These are phyloP conservation scores for Hyparrhenia diplandra DNA, from an alignment of 176 grass and related monocot genomes.

Conservation along the genomic window DNA sequence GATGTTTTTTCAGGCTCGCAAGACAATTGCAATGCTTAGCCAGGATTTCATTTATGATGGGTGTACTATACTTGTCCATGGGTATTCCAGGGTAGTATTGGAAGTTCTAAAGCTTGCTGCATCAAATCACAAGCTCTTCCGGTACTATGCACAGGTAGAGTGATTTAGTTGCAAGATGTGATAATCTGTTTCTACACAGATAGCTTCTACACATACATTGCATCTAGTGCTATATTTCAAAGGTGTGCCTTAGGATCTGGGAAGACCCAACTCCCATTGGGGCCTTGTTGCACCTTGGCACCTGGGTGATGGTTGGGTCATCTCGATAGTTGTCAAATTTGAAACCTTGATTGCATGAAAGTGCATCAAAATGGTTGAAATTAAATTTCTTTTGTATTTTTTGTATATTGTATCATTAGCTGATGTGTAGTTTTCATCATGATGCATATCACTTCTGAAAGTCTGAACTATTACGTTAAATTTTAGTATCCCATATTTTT, in stretches of 20 bases:
- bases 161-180: constrained; percentile 3
- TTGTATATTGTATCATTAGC: not conserved
- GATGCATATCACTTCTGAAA: not conserved
- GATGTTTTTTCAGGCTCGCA: constrained; percentile 74
- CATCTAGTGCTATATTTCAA: not conserved
- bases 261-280: not conserved
- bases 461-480: not conserved
- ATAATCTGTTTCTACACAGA: not conserved
- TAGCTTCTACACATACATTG: not conserved
- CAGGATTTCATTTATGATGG: constrained; percentile 93
- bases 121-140: constrained; percentile 81
- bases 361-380: too few species aligned
- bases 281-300: not conserved
- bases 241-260: not conserved
- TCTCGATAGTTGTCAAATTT: not conserved
- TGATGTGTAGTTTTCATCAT: not conserved
- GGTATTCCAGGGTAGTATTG: constrained; percentile 86
- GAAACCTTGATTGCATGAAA: too few species aligned
- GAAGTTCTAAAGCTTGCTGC: constrained; percentile 94
- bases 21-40: constrained; percentile 95
- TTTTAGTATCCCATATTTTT: not conserved
- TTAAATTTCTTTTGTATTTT: not conserved
- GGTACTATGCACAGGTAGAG: constrained; percentile 90
- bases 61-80: constrained; percentile 86
- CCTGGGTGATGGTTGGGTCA: not conserved